phyloP scores from a whole-genome alignment of 2,329 filamentous ascomycete species.

The Elsinoe necatrix region DNA sequence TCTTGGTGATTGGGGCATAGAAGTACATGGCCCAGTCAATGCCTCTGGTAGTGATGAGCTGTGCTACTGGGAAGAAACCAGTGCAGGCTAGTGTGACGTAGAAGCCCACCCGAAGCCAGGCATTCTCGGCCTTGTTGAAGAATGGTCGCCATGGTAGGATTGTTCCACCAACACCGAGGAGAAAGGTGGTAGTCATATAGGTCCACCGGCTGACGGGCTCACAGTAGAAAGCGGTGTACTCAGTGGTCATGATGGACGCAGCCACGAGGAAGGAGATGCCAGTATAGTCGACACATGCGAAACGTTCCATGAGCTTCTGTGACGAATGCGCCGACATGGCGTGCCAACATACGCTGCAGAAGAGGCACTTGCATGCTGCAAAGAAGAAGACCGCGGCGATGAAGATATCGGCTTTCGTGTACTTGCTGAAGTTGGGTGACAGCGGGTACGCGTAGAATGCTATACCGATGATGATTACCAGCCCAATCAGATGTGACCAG shows the following conservation, averaged over 20 bases:
- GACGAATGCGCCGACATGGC: slow-evolving; percentile 97
- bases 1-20: slow-evolving; percentile 81
- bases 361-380: slow-evolving; percentile 85
- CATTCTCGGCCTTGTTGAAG: slow-evolving; percentile 89
- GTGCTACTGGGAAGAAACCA: slow-evolving; percentile 79
- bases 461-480: slow-evolving; percentile 77
- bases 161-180: slow-evolving; percentile 76
- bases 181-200: slow-evolving; percentile 74
- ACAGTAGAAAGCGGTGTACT: slow-evolving; percentile 98
- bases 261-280: slow-evolving; percentile 93
- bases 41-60: slow-evolving; percentile 71
- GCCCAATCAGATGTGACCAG: slow-evolving; percentile 86
- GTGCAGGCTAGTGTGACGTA: slow-evolving; percentile 81
- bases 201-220: slow-evolving; percentile 77
- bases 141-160: slow-evolving; percentile 92
- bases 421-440: slow-evolving; percentile 75
- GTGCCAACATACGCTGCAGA: slow-evolving; percentile 96
- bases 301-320: slow-evolving; percentile 80
- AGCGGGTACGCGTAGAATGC: slow-evolving; percentile 95
- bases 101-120: slow-evolving; percentile 85
- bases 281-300: slow-evolving; percentile 97
- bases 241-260: slow-evolving; percentile 93
- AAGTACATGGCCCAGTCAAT: slow-evolving; percentile 76
- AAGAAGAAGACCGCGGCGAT: slow-evolving; percentile 94
- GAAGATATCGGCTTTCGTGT: slow-evolving; percentile 78